These are phyloP conservation scores for Cyclotella atomus DNA, from an alignment of 108 stramenopile genomes.

Conservation along the genomic window DNA sequence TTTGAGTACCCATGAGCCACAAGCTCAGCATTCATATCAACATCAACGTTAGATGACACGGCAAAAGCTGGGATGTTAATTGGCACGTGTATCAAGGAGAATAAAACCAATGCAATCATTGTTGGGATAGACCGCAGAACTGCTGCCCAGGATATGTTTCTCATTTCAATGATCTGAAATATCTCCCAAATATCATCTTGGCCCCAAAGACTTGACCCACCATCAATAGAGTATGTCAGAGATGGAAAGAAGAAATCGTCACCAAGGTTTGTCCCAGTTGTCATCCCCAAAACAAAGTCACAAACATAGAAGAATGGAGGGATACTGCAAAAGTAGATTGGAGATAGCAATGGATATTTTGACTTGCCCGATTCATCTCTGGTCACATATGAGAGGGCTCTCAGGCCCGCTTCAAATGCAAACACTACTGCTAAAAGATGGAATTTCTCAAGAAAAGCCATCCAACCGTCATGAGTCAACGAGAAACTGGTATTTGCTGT, in stretches of 20 bases:
- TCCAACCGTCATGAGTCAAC: conserved; percentile 32
- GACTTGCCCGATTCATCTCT: conserved; percentile 52
- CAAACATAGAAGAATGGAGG: conserved; percentile 77
- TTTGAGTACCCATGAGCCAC: conserved; percentile 83
- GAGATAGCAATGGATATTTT: conserved; percentile 70
- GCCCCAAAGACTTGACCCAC: conserved; percentile 16
- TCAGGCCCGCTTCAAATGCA: conserved; percentile 63
- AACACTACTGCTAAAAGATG: conserved; percentile 57
- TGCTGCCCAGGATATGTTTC: conserved; percentile 62
- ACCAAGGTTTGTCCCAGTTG: neutral
- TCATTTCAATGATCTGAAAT: conserved; percentile 21
- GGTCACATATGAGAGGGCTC: conserved; percentile 53
- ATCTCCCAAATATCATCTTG: conserved; percentile 12
- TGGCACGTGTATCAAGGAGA: conserved; percentile 72
- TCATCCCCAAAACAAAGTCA: conserved; percentile 10
- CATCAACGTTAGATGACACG: conserved; percentile 67
- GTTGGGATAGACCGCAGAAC: conserved; percentile 65
- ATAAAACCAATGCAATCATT: conserved; percentile 61
- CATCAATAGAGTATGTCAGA: conserved; percentile 11
- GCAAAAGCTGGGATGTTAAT: conserved; percentile 90
- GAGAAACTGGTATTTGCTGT: conserved; percentile 59
- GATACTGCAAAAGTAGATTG: conserved; percentile 79
- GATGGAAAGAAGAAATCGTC: conserved; percentile 77
- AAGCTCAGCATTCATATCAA: conserved; percentile 83
- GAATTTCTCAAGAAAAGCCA: conserved; percentile 32